A percentile compares a stretch with the other conserved stretches of the same genome.
phyloP scores from a whole-genome alignment of 1,284 basidiomycete species.

The Ganoderma multipileum region DNA sequence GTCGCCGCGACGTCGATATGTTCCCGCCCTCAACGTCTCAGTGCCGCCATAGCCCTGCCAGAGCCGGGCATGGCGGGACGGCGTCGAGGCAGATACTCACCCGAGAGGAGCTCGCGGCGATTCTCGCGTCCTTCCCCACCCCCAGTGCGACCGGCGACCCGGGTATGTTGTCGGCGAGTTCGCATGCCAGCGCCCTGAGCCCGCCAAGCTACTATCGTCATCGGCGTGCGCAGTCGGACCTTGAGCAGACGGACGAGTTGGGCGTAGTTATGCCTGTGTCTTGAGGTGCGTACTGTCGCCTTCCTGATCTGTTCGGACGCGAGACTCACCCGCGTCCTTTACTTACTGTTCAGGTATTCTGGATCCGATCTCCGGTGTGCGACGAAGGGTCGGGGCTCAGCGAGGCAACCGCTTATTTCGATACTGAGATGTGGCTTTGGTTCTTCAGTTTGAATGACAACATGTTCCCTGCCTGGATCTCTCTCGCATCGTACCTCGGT shows the following conservation, averaged over 20 bases:
- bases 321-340: not conserved
- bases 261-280: constrained; percentile 11
- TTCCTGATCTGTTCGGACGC: not conserved
- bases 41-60: not conserved
- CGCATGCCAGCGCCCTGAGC: constrained; percentile 12
- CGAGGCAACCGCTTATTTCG: not conserved
- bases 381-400: not conserved
- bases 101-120: constrained; percentile 24
- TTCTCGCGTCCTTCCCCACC: constrained; percentile 24
- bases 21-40: not conserved
- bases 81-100: constrained; percentile 27
- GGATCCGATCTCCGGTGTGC: not conserved
- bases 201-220: constrained; percentile 28
- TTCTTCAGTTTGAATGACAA: not conserved
- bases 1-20: not conserved
- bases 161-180: not conserved
- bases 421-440: not conserved
- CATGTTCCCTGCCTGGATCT: not conserved
- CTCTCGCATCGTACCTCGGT: not conserved
- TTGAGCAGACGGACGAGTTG: constrained; percentile 22
- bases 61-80: not conserved
- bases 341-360: not conserved
- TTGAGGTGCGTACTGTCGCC: not conserved
- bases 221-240: constrained; percentile 17
- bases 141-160: not conserved